A percentile compares a stretch with the other conserved stretches of the same genome.
These are phyloP conservation scores for Neurospora sp. DNA, from an alignment of 2,329 filamentous ascomycete species.

Conservation along the genomic window DNA sequence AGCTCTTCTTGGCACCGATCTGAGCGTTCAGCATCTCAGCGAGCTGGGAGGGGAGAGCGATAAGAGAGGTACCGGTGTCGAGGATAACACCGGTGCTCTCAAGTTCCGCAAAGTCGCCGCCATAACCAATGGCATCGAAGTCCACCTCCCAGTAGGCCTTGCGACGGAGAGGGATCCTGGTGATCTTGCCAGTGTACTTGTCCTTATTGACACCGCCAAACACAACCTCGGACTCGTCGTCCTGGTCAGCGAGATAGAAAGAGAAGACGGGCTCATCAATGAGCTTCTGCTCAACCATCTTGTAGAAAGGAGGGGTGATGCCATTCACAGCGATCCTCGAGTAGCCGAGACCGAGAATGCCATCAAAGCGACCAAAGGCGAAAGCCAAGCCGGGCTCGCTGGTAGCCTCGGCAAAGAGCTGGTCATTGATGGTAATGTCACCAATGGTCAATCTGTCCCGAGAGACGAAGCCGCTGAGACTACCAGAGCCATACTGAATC, in stretches of 20 bases:
- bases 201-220: constrained; percentile 41
- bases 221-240: constrained; percentile 69
- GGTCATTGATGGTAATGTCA: constrained; percentile 76
- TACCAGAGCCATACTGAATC: constrained; percentile 92
- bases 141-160: constrained; percentile 99
- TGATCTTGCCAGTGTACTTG: constrained; percentile 67
- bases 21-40: constrained; percentile 96
- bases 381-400: constrained; percentile 93
- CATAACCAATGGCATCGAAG: constrained; percentile 82
- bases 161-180: constrained; percentile 86
- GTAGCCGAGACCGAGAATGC: constrained; percentile 88
- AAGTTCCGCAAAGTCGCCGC: constrained; percentile 74
- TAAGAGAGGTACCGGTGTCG: constrained; percentile 96
- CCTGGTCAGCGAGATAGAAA: constrained; percentile 80
- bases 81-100: constrained; percentile 94
- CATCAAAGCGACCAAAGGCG: constrained; percentile 94
- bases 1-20: constrained; percentile 96
- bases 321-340: constrained; percentile 95
- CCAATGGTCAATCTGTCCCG: constrained; percentile 80
- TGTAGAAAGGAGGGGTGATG: constrained; percentile 93
- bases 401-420: constrained; percentile 94
- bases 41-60: constrained; percentile 81
- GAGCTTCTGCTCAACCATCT: constrained; percentile 81
- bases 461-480: constrained; percentile 87
- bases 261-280: constrained; percentile 90